phyloP scores from a whole-genome alignment of 305 asterid genomes.

The Lippia alba region DNA sequence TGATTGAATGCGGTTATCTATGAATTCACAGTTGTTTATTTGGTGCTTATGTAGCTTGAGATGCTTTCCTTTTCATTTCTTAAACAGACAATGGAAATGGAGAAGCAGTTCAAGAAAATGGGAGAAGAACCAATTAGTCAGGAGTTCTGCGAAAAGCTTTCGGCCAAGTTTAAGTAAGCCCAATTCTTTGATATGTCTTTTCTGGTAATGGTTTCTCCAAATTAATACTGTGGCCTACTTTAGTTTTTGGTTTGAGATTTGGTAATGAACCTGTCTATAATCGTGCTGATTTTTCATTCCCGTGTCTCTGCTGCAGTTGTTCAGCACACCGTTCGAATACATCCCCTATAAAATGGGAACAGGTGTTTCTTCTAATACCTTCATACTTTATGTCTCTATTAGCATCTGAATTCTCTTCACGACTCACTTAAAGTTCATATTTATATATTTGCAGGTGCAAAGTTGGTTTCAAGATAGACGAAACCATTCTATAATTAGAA shows the following conservation, averaged over 20 bases:
- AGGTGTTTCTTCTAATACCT: constrained; percentile 48
- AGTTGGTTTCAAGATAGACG: constrained; percentile 62
- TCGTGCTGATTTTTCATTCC: not conserved
- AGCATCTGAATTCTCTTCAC: not conserved
- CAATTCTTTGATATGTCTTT: constrained; percentile 1
- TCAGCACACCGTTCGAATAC: constrained; percentile 56
- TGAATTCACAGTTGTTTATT: constrained; percentile 5
- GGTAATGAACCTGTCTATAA: not conserved
- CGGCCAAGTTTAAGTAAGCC: constrained; percentile 73
- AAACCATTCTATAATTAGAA: constrained; percentile 35
- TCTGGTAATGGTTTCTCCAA: constrained; percentile 13
- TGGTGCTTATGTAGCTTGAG: constrained; percentile 22
- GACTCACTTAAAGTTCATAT: not conserved
- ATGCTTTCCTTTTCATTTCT: constrained; percentile 27
- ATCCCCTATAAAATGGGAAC: constrained; percentile 59
- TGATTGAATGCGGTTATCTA: not conserved
- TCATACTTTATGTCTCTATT: not conserved
- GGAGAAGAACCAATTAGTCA: constrained; percentile 41
- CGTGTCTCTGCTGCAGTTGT: constrained; percentile 44
- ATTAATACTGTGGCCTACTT: not conserved
- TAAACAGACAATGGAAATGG: constrained; percentile 65
- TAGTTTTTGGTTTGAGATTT: constrained; percentile 19
- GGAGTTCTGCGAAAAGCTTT: constrained; percentile 63
- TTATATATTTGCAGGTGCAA: constrained; percentile 52
- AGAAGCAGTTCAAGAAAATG: constrained; percentile 50